Conservation (phyloP, 2,329 filamentous ascomycete species). For the Pseudogymnoascus pannorum region DNA sequence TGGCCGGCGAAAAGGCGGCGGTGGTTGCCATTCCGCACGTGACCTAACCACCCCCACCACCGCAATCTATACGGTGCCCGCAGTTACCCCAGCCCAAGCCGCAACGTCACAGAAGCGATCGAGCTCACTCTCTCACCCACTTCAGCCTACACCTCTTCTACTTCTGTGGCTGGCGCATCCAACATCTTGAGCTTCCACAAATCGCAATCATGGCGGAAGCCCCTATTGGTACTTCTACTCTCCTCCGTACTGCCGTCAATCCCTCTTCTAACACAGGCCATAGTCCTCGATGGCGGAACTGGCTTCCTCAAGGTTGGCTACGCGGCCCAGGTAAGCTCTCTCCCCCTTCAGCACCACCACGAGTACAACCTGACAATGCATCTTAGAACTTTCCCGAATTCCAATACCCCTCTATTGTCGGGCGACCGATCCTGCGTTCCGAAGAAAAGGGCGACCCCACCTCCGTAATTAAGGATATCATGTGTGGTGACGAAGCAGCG, state of each 20-base stretch:
- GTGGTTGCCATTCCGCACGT: not conserved
- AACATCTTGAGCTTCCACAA: conserved; percentile 13
- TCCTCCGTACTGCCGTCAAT: conserved; percentile 3
- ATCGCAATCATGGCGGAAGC: conserved; percentile 29
- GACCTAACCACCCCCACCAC: conserved; percentile 7
- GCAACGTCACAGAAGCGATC: conserved; percentile 11
- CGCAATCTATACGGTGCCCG: conserved; percentile 10
- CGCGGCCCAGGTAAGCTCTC: conserved; percentile 63
- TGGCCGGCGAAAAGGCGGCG: not conserved
- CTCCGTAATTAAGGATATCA: conserved; percentile 90
- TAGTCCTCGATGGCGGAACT: conserved; percentile 98
- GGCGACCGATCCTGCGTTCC: conserved; percentile 91
- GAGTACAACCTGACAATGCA: conserved; percentile 10
- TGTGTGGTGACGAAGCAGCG: conserved; percentile 98
- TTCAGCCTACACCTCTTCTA: conserved; percentile 10
- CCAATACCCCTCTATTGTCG: conserved; percentile 97
- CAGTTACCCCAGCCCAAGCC: conserved; percentile 11
- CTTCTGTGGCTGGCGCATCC: conserved; percentile 10
- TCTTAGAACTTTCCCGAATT: conserved; percentile 93
- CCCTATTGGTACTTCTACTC: conserved; percentile 27
- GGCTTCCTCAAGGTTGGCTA: conserved; percentile 99
- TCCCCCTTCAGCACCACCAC: conserved; percentile 4
- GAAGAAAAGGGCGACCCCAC: conserved; percentile 68
- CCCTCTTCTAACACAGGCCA: conserved; percentile 4
- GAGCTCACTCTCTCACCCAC: conserved; percentile 12